Conservation (phyloP, 352 stramenopile genomes). For the Pythium apleroticum region DNA sequence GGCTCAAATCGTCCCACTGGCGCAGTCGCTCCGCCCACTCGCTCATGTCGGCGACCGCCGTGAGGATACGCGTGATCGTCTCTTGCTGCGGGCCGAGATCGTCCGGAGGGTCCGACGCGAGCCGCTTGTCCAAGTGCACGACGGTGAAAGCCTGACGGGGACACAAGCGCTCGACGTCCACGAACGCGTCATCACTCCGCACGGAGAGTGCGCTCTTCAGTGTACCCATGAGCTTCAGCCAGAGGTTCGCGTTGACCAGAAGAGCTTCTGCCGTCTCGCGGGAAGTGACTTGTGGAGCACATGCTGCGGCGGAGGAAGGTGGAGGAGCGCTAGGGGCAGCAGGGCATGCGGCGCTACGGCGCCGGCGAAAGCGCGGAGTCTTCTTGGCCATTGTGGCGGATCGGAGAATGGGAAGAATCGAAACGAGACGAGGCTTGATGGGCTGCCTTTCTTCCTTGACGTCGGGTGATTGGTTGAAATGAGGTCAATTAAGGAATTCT, state of each 20-base stretch:
- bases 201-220: neutral
- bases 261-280: neutral
- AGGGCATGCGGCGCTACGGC: neutral
- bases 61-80: neutral
- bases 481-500: neutral
- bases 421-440: neutral
- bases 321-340: too few species aligned
- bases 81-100: neutral
- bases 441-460: neutral
- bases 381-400: neutral
- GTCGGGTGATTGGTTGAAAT: neutral
- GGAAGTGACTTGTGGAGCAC: neutral
- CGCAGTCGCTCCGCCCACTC: neutral
- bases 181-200: neutral
- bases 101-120: neutral
- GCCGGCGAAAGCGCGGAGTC: too few species aligned
- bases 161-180: neutral
- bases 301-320: neutral
- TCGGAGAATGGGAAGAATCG: neutral
- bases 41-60: neutral
- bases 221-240: neutral
- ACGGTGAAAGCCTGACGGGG: neutral
- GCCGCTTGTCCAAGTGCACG: neutral
- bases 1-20: neutral
- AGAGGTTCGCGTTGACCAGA: neutral